phyloP scores from a whole-genome alignment of 140 eudicot genomes.

The Bidens hawaiensis region DNA sequence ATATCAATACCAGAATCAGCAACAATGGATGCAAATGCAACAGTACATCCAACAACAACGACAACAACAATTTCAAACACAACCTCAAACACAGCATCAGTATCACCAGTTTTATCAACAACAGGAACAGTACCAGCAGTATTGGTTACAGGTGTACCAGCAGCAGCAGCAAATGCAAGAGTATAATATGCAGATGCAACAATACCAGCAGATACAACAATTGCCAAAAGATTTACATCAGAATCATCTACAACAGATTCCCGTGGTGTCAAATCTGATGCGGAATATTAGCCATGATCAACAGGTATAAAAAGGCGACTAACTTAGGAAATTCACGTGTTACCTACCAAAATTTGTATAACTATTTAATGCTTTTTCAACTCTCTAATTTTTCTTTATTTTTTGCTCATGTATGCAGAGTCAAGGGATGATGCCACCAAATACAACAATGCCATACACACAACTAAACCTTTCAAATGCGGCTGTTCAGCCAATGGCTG shows the following conservation, averaged over 20 bases:
- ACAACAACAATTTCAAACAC: constrained; percentile 19
- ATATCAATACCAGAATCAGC: constrained; percentile 61
- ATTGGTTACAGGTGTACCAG: constrained; percentile 41
- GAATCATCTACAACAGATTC: constrained; percentile 30
- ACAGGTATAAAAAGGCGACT: constrained; percentile 32
- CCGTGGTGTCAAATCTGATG: constrained; percentile 25
- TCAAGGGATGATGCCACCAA: constrained; percentile 29
- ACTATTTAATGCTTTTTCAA: background rate
- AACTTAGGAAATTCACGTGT: background rate
- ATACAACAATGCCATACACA: constrained; percentile 15
- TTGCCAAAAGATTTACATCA: constrained; percentile 25
- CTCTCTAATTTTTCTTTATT: background rate
- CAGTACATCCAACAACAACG: constrained; percentile 44
- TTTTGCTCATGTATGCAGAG: constrained; percentile 27
- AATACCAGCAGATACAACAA: constrained; percentile 37
- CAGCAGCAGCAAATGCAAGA: constrained; percentile 39
- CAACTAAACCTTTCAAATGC: constrained; percentile 14
- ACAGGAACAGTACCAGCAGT: constrained; percentile 45
- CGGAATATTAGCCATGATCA: constrained; percentile 31
- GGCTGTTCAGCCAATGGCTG: background rate
- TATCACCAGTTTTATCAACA: constrained; percentile 39
- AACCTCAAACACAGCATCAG: constrained; percentile 36
- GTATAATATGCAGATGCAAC: constrained; percentile 37
- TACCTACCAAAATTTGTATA: background rate
- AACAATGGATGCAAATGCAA: constrained; percentile 55